Conservation (phyloP, 2,329 filamentous ascomycete genomes). For the Cytospora leucostoma region DNA sequence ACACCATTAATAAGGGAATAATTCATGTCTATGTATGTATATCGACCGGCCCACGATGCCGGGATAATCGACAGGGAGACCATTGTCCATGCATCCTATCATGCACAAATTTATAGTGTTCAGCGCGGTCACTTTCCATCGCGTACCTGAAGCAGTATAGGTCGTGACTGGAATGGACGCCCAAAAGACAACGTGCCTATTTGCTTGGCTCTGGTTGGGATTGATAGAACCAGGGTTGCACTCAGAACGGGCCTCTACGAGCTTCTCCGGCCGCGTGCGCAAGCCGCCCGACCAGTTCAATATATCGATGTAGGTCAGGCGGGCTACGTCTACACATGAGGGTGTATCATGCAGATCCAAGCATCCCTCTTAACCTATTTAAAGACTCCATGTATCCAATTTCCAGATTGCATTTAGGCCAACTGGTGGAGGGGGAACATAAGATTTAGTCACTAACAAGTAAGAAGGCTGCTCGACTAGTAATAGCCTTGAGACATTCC, state of each 20-base stretch:
- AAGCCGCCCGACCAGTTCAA: background rate
- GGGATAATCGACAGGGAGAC: background rate
- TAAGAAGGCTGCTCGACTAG: background rate
- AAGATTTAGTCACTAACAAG: background rate
- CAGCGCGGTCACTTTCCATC: background rate
- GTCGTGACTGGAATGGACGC: background rate
- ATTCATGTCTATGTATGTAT: background rate
- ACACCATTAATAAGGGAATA: background rate
- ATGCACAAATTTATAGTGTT: background rate
- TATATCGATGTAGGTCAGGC: background rate
- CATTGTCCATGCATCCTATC: background rate
- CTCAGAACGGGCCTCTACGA: background rate
- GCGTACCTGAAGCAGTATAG: background rate
- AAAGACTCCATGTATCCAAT: background rate
- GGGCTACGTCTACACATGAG: background rate
- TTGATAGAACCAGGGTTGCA: constrained; percentile 6
- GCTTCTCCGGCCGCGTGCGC: background rate
- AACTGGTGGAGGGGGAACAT: background rate
- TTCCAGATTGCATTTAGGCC: background rate
- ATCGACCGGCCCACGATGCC: background rate
- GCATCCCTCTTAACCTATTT: background rate
- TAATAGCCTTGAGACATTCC: background rate
- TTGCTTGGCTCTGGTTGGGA: constrained; percentile 2
- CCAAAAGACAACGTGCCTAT: constrained; percentile 5
- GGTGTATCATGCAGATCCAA: background rate